Evolutionary conservation across 1,284 basidiomycete species (phyloP).

Genomic region (Cystobasidium pallidum): DNA sequence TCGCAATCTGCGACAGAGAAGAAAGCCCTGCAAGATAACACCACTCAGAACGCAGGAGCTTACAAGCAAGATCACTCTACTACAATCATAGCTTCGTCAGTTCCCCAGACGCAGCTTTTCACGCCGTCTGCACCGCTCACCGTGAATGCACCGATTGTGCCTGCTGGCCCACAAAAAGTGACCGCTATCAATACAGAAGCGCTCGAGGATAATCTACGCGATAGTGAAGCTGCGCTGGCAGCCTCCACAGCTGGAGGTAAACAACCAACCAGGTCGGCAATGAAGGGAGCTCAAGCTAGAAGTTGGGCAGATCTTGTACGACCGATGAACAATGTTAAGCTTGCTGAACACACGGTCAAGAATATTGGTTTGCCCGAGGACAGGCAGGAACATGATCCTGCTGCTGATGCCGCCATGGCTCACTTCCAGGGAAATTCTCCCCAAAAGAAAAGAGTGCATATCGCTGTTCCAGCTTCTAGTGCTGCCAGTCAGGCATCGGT

Average conservation of each 20-base stretch:
- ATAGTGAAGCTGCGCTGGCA: background rate
- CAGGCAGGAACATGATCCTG: slow-evolving; percentile 14
- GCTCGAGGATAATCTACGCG: slow-evolving; percentile 11
- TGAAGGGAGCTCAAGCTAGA: slow-evolving; percentile 36
- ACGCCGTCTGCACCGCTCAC: slow-evolving; percentile 40
- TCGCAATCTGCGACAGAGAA: slow-evolving; percentile 1
- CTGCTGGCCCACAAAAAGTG: slow-evolving; percentile 1
- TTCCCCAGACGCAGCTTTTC: slow-evolving; percentile 19
- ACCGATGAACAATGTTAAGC: slow-evolving; percentile 37
- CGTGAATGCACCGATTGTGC: slow-evolving; percentile 36
- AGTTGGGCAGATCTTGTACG: slow-evolving; percentile 46
- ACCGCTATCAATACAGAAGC: slow-evolving; percentile 24
- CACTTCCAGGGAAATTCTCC: slow-evolving; percentile 12
- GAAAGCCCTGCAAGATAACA: slow-evolving; percentile 29
- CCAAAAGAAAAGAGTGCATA: slow-evolving; percentile 38
- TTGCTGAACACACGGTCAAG: slow-evolving; percentile 36
- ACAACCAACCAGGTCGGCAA: slow-evolving; percentile 42
- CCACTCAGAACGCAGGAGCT: slow-evolving; percentile 12
- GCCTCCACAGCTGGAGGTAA: slow-evolving; percentile 22
- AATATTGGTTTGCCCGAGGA: slow-evolving; percentile 35
- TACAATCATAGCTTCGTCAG: slow-evolving; percentile 32
- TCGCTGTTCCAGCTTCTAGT: slow-evolving; percentile 24
- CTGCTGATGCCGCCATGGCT: slow-evolving; percentile 31
- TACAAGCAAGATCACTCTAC: slow-evolving; percentile 13
- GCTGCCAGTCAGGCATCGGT: slow-evolving; percentile 4